Evolutionary conservation across 257 asterid genomes (phyloP).

Genomic region (Ligustrum vulgare): DNA sequence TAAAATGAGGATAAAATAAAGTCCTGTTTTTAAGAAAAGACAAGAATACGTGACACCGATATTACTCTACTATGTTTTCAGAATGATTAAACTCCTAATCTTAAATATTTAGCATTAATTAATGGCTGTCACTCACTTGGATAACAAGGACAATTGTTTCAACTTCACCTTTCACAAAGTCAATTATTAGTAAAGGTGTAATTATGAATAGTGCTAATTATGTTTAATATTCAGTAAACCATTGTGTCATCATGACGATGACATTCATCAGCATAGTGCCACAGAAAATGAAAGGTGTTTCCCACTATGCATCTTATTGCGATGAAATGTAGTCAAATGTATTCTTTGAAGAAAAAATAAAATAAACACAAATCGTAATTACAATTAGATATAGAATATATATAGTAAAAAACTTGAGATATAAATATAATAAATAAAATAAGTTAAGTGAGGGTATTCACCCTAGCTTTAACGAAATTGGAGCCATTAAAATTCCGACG

Average conservation of each 20-base stretch:
- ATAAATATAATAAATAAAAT: too few species aligned
- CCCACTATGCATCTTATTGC: too few species aligned
- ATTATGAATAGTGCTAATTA: conserved; percentile 1
- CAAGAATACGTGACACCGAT: neutral
- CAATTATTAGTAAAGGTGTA: neutral
- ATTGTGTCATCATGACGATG: conserved; percentile 20
- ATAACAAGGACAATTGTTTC: neutral
- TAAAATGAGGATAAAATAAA: neutral
- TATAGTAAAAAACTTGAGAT: too few species aligned
- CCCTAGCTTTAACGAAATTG: too few species aligned
- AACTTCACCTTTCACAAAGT: conserved; percentile 8
- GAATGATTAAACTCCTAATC: neutral
- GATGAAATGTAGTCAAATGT: too few species aligned
- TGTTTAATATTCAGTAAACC: neutral
- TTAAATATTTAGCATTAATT: neutral
- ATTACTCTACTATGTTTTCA: neutral
- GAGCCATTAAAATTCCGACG: too few species aligned
- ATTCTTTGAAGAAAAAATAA: too few species aligned
- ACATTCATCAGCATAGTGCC: neutral
- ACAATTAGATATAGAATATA: neutral
- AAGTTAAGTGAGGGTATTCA: too few species aligned
- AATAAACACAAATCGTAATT: neutral
- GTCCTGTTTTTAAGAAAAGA: neutral
- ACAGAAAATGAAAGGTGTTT: neutral
- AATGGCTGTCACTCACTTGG: conserved; percentile 18